Conservation (phyloP, 257 asterid species). For the Ligustrum vulgare region DNA sequence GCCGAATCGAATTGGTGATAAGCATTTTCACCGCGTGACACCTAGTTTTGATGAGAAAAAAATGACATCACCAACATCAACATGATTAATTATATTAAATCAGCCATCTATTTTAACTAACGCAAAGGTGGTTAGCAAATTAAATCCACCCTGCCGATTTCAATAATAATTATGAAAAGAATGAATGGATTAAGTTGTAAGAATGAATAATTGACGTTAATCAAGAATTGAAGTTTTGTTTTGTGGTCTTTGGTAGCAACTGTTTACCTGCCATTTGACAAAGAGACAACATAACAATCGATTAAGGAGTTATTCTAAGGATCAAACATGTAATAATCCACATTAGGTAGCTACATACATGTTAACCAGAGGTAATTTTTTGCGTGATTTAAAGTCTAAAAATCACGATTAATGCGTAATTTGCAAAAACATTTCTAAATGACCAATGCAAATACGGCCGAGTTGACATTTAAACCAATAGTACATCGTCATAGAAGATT, state of each 20-base stretch:
- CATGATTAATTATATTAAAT: too few relatives aligned
- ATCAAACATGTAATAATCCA: background rate
- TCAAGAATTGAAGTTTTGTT: background rate
- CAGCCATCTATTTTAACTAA: too few relatives aligned
- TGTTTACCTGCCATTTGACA: background rate
- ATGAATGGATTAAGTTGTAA: too few relatives aligned
- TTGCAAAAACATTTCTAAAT: background rate
- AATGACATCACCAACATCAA: too few relatives aligned
- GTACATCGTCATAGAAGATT: background rate
- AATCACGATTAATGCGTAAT: constrained; percentile 19
- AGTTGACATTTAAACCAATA: background rate
- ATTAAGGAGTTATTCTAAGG: background rate
- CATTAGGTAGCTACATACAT: constrained; percentile 26
- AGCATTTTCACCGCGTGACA: too few relatives aligned
- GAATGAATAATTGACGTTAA: too few relatives aligned
- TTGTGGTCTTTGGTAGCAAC: background rate
- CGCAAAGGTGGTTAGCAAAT: too few relatives aligned
- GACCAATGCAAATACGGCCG: background rate
- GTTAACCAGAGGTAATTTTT: constrained; percentile 19
- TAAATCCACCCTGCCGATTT: too few relatives aligned
- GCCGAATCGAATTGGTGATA: too few relatives aligned
- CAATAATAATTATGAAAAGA: background rate
- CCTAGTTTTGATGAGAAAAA: too few relatives aligned
- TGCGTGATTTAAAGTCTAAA: constrained; percentile 8
- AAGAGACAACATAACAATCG: background rate